Evolutionary conservation across 495 filamentous ascomycete genomes (phyloP).

Genomic region (Beverwykella pulmonaria): DNA sequence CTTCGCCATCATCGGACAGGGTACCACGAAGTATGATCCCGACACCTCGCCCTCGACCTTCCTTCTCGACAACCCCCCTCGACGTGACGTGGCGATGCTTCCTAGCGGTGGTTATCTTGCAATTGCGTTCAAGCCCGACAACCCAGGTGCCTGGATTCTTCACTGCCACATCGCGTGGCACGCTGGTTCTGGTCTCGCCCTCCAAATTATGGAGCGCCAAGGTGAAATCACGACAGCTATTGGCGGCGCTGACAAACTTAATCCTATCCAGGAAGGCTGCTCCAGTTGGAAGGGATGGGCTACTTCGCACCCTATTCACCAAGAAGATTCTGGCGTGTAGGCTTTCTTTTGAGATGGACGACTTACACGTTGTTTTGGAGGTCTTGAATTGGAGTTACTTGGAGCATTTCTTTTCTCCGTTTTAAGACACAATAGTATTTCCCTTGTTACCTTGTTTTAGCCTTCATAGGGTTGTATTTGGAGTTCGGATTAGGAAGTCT

Average conservation of each 20-base stretch:
- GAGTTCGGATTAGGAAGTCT: too few species aligned
- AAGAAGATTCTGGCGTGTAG: constrained; percentile 35
- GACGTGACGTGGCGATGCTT: constrained; percentile 41
- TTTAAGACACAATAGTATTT: background rate
- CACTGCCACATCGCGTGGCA: constrained; percentile 48
- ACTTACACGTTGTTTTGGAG: background rate
- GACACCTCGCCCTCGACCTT: constrained; percentile 21
- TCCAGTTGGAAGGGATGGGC: constrained; percentile 18
- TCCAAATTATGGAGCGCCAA: constrained; percentile 34
- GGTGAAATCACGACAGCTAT: constrained; percentile 23
- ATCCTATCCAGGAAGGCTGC: constrained; percentile 14
- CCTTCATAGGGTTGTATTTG: too few species aligned
- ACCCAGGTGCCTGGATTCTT: constrained; percentile 40
- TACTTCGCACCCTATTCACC: constrained; percentile 2
- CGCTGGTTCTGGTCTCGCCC: constrained; percentile 32
- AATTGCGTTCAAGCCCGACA: constrained; percentile 44
- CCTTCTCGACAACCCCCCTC: constrained; percentile 36
- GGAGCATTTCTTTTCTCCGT: background rate
- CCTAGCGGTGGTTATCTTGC: constrained; percentile 39
- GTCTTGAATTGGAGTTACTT: background rate
- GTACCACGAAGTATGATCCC: constrained; percentile 18
- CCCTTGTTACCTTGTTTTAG: too few species aligned
- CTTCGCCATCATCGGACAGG: constrained; percentile 40
- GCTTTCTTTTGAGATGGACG: background rate
- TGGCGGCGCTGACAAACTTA: constrained; percentile 4